Evolutionary conservation across 2,329 filamentous ascomycete genomes (phyloP).

Genomic region (Phialemoniopsis sp.): DNA sequence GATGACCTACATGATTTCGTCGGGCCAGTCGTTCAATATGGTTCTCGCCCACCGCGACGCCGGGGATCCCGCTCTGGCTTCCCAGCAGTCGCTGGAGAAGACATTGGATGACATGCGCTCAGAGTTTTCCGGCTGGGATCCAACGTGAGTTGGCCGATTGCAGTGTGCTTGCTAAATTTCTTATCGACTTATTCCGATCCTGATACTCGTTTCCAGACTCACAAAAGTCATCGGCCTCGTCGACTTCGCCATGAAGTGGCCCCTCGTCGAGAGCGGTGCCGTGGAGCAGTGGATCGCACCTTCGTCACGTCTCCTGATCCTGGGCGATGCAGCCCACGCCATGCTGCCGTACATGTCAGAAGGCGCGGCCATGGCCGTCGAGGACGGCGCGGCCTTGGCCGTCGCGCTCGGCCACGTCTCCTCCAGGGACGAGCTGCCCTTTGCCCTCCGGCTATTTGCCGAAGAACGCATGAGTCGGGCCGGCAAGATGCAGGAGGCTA

Average conservation of each 20-base stretch:
- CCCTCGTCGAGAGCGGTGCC: background rate
- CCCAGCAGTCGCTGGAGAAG: slow-evolving; percentile 17
- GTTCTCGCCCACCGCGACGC: slow-evolving; percentile 36
- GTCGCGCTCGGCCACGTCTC: slow-evolving; percentile 24
- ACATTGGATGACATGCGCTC: slow-evolving; percentile 24
- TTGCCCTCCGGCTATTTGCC: slow-evolving; percentile 30
- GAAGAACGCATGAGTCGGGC: slow-evolving; percentile 24
- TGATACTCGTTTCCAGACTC: too few relatives aligned
- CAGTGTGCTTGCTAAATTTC: too few relatives aligned
- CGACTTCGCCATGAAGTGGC: slow-evolving; percentile 8
- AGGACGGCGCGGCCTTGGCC: slow-evolving; percentile 43
- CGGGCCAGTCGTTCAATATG: slow-evolving; percentile 38
- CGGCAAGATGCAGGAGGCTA: slow-evolving; percentile 36
- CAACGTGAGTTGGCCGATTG: slow-evolving; percentile 22
- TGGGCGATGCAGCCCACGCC: slow-evolving; percentile 47
- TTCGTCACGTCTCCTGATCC: slow-evolving; percentile 31
- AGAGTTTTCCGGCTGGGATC: slow-evolving; percentile 26
- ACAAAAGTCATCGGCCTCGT: slow-evolving; percentile 28
- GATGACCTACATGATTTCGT: slow-evolving; percentile 39
- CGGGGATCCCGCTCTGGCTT: slow-evolving; percentile 23
- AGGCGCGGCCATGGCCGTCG: slow-evolving; percentile 43
- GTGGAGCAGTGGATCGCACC: slow-evolving; percentile 35
- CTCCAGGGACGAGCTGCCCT: slow-evolving; percentile 16
- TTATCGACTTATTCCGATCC: too few relatives aligned
- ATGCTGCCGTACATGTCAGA: slow-evolving; percentile 43